These are phyloP conservation scores for Davidsoniella virescens DNA, from an alignment of 2,329 filamentous ascomycete species.

Conservation along the genomic window DNA sequence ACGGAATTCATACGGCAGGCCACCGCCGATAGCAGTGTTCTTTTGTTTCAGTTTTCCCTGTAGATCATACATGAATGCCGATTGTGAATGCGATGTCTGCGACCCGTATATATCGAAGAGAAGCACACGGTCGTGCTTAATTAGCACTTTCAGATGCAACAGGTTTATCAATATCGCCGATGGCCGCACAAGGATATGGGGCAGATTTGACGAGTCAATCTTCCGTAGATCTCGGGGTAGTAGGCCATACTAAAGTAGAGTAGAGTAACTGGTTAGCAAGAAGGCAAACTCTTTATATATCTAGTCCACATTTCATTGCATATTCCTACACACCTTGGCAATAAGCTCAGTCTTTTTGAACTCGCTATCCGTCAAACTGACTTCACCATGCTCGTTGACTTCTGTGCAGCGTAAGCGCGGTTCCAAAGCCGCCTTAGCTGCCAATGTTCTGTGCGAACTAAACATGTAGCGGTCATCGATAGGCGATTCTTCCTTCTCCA, in stretches of 20 bases:
- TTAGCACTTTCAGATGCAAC: conserved; percentile 86
- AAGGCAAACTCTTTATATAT: conserved; percentile 6
- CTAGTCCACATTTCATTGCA: too few species aligned
- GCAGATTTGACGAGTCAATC: conserved; percentile 89
- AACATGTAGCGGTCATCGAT: conserved; percentile 12
- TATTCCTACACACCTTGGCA: conserved; percentile 48
- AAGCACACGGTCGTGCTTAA: conserved; percentile 85
- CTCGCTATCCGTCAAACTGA: conserved; percentile 83
- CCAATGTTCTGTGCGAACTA: conserved; percentile 29
- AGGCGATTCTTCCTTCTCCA: conserved; percentile 10
- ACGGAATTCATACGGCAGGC: conserved; percentile 85
- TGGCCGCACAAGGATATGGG: conserved; percentile 85
- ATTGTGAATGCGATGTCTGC: conserved; percentile 87
- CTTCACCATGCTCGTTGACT: conserved; percentile 80
- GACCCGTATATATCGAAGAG: conserved; percentile 95
- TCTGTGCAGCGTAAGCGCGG: conserved; percentile 84
- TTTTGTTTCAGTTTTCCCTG: conserved; percentile 85
- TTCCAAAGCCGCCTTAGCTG: conserved; percentile 66
- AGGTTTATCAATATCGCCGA: conserved; percentile 90
- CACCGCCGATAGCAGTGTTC: conserved; percentile 20
- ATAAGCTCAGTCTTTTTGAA: conserved; percentile 97
- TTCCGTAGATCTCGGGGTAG: conserved; percentile 90
- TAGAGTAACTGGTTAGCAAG: conserved; percentile 14
- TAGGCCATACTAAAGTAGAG: conserved; percentile 56
- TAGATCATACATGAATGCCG: conserved; percentile 93